Percentiles rank a stretch among this genome's conserved stretches.
phyloP scores from a whole-genome alignment of 306 rosid species.

The Pterocarpus santalinus region DNA sequence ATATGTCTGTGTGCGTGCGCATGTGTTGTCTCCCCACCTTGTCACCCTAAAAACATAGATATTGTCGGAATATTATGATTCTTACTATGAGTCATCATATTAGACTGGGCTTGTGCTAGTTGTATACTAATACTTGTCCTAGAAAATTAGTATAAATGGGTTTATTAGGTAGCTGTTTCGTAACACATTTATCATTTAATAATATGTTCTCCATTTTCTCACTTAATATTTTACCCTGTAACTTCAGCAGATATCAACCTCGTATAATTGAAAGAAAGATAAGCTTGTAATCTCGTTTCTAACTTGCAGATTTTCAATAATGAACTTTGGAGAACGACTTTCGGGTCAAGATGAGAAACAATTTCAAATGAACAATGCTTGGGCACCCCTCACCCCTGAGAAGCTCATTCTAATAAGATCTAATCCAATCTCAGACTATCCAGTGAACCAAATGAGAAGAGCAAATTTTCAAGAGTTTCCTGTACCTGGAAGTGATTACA shows the following conservation, averaged over 20 bases:
- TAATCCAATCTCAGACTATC: conserved; percentile 39
- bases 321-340: conserved; percentile 58
- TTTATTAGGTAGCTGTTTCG: not conserved
- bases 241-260: not conserved
- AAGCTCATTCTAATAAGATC: conserved; percentile 53
- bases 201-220: conserved; percentile 25
- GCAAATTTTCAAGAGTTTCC: conserved; percentile 45
- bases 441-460: conserved; percentile 43
- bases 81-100: not conserved
- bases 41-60: not conserved
- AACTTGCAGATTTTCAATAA: conserved; percentile 46
- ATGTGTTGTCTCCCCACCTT: not conserved
- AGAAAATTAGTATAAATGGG: conserved; percentile 13
- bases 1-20: not conserved
- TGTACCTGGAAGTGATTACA: conserved; percentile 47
- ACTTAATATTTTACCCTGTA: not conserved
- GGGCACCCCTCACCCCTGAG: conserved; percentile 68
- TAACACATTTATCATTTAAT: conserved; percentile 2
- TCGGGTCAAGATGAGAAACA: conserved; percentile 47
- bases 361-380: conserved; percentile 44
- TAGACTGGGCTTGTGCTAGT: conserved; percentile 11
- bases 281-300: conserved; percentile 40
- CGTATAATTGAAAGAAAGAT: conserved; percentile 3
- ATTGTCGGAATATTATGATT: not conserved
- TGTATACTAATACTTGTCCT: conserved; percentile 23